A percentile compares a stretch with the other conserved stretches of the same genome.
These are phyloP conservation scores for Halophytophthora polymorphica DNA, from an alignment of 352 stramenopile species.

Conservation along the genomic window DNA sequence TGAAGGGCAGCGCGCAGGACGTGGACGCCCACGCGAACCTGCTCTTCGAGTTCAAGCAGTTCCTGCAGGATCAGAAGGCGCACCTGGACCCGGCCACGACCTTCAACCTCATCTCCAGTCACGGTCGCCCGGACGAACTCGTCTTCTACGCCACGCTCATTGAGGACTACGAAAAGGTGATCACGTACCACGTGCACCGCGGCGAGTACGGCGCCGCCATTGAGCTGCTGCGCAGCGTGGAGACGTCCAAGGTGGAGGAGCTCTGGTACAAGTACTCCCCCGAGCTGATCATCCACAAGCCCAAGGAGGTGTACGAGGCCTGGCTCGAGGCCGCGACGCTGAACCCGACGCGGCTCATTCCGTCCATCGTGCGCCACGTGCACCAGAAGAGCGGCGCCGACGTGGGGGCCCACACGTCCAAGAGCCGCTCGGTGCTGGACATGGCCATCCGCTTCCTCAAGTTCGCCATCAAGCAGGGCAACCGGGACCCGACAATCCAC, in stretches of 20 bases:
- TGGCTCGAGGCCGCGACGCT: slow-evolving; percentile 90
- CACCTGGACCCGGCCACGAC: slow-evolving; percentile 88
- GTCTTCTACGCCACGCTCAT: slow-evolving; percentile 92
- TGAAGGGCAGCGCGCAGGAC: slow-evolving; percentile 80
- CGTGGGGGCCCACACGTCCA: slow-evolving; percentile 25
- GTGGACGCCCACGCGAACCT: slow-evolving; percentile 84
- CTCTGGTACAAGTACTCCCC: slow-evolving; percentile 95
- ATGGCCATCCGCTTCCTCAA: slow-evolving; percentile 92
- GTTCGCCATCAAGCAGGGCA: slow-evolving; percentile 90
- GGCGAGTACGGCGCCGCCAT: slow-evolving; percentile 89
- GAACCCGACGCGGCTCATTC: slow-evolving; percentile 90
- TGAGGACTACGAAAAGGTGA: slow-evolving; percentile 93
- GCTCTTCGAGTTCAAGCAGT: slow-evolving; percentile 91
- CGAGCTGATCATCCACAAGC: slow-evolving; percentile 90
- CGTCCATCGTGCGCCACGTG: slow-evolving; percentile 89
- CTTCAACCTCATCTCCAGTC: slow-evolving; percentile 89
- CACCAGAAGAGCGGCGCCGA: slow-evolving; percentile 62
- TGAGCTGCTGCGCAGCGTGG: slow-evolving; percentile 83
- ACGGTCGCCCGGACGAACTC: slow-evolving; percentile 90
- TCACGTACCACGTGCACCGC: slow-evolving; percentile 90
- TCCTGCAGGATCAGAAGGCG: slow-evolving; percentile 87
- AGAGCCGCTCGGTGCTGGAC: slow-evolving; percentile 75
- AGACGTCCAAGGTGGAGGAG: slow-evolving; percentile 90
- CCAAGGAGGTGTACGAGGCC: slow-evolving; percentile 88
- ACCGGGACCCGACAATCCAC: slow-evolving; percentile 90